Percentiles rank a stretch among this genome's conserved stretches.
phyloP scores from a whole-genome alignment of 2,329 filamentous ascomycete species.

The Botrytis byssoidea region DNA sequence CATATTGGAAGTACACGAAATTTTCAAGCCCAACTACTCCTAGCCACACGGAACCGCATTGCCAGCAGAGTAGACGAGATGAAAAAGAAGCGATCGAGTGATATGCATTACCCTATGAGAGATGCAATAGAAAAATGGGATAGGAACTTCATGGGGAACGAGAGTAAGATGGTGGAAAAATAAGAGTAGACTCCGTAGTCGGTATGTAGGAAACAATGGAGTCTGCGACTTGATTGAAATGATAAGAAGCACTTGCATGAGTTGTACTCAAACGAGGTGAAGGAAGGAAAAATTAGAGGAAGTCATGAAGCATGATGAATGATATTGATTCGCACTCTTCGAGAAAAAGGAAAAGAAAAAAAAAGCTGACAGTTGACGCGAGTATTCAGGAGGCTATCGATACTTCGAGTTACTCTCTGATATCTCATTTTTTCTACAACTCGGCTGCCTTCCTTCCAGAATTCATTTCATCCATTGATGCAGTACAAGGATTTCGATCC shows the following conservation, averaged over 20 bases:
- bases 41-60: neutral
- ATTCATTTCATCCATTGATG: neutral
- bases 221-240: neutral
- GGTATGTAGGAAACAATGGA: neutral
- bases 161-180: neutral
- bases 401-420: neutral
- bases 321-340: neutral
- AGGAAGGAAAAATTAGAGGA: neutral
- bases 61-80: neutral
- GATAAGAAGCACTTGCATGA: neutral
- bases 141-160: too few relatives aligned
- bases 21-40: too few relatives aligned
- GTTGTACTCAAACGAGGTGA: neutral
- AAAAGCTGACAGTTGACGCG: neutral
- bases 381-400: neutral
- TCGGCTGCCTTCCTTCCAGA: neutral
- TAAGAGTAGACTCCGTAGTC: neutral
- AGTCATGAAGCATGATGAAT: neutral
- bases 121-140: too few relatives aligned
- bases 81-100: neutral
- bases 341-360: neutral
- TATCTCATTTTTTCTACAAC: neutral
- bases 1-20: neutral
- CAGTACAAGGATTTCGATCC: neutral
- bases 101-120: neutral